These are phyloP conservation scores for Xylariaceae sp. DNA, from an alignment of 2,329 filamentous ascomycete genomes.

Conservation along the genomic window DNA sequence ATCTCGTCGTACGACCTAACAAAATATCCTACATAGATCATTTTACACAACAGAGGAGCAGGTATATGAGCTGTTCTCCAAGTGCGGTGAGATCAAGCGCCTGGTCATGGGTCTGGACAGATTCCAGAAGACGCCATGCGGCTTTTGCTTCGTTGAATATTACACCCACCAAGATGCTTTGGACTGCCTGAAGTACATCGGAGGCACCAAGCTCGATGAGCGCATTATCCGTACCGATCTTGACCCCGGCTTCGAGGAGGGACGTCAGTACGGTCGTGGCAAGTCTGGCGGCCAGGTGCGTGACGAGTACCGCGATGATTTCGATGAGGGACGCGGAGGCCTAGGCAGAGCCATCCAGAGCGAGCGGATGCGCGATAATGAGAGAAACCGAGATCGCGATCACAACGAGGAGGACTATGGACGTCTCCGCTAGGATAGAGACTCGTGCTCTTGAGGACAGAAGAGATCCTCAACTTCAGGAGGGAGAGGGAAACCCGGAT, in stretches of 20 bases:
- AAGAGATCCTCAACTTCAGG: no score
- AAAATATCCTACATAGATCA: conserved; percentile 53
- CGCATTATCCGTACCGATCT: conserved; percentile 92
- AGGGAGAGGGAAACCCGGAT: no score
- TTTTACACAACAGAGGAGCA: conserved; percentile 99
- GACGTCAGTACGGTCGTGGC: conserved; percentile 89
- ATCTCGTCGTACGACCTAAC: conserved; percentile 4
- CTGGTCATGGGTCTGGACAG: conserved; percentile 97
- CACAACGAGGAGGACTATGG: conserved; percentile 55
- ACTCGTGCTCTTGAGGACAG: no score
- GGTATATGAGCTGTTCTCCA: conserved; percentile 93
- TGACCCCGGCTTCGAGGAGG: conserved; percentile 93
- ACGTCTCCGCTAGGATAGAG: conserved; percentile 45
- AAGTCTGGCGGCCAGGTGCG: conserved; percentile 96
- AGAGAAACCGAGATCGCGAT: conserved; percentile 37
- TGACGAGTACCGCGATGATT: conserved; percentile 97
- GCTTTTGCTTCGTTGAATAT: conserved; percentile 99
- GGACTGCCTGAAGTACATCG: conserved; percentile 98
- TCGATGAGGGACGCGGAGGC: conserved; percentile 88
- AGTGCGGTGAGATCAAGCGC: conserved; percentile 97
- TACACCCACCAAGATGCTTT: conserved; percentile 96
- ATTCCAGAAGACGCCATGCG: conserved; percentile 95
- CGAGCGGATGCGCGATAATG: conserved; percentile 39
- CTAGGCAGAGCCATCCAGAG: conserved; percentile 70
- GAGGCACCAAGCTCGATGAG: conserved; percentile 96